Evolutionary conservation across 2,329 filamentous ascomycete genomes (phyloP).

Genomic region (Calonectria pseudoreteaudii): DNA sequence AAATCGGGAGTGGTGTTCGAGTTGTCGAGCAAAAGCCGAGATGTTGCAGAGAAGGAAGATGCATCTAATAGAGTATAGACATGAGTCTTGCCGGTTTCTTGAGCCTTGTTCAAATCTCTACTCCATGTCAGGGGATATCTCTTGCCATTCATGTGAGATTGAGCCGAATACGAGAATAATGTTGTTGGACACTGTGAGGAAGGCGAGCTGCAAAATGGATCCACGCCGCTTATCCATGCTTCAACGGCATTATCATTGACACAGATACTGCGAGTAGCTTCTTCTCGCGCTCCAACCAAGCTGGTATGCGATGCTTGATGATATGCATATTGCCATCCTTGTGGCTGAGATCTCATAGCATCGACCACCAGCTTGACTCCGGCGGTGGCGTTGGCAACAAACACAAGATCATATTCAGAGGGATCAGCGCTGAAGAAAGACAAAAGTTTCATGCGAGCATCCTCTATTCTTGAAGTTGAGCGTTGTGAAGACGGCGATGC

Average conservation of each 20-base stretch:
- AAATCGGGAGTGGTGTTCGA: conserved; percentile 80
- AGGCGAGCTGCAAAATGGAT: conserved; percentile 43
- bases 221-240: conserved; percentile 67
- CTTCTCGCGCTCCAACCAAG: conserved; percentile 82
- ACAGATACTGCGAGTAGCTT: conserved; percentile 74
- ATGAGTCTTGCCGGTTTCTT: conserved; percentile 32
- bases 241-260: conserved; percentile 74
- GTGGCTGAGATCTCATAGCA: conserved; percentile 73
- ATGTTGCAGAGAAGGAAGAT: conserved; percentile 83
- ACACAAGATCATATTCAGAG: conserved; percentile 85
- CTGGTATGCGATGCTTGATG: conserved; percentile 90
- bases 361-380: conserved; percentile 90
- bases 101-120: conserved; percentile 53
- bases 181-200: conserved; percentile 42
- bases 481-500: conserved; percentile 84
- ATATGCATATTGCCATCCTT: conserved; percentile 86
- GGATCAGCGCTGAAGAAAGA: conserved; percentile 86
- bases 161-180: conserved; percentile 85
- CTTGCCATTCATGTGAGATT: conserved; percentile 92
- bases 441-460: conserved; percentile 77
- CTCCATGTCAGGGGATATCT: conserved; percentile 81
- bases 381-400: conserved; percentile 92
- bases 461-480: conserved; percentile 80
- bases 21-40: conserved; percentile 77
- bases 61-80: conserved; percentile 84